Evolutionary conservation across 306 rosid species (phyloP).

Genomic region (Dicorynia guianensis): DNA sequence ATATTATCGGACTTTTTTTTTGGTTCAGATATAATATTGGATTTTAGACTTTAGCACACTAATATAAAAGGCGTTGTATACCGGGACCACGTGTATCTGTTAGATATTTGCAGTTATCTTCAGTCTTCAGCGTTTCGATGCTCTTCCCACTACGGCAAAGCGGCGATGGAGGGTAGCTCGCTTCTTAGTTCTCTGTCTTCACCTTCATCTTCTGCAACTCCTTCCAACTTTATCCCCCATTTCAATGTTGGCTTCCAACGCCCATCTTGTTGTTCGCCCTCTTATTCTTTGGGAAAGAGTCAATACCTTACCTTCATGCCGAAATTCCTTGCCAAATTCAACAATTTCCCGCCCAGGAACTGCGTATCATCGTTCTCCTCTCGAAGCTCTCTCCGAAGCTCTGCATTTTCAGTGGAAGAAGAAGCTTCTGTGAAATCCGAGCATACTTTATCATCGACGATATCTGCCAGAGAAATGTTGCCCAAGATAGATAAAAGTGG

Average conservation of each 20-base stretch:
- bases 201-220: slow-evolving; percentile 33
- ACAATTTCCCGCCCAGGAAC: slow-evolving; percentile 6
- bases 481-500: slow-evolving; percentile 90
- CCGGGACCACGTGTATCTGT: too few species aligned
- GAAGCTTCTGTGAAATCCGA: slow-evolving; percentile 41
- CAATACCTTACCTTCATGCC: slow-evolving; percentile 12
- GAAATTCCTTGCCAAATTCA: slow-evolving; percentile 18
- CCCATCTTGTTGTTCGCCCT: slow-evolving; percentile 20
- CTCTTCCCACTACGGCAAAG: background rate
- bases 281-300: slow-evolving; percentile 28
- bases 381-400: slow-evolving; percentile 50
- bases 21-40: too few species aligned
- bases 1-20: too few species aligned
- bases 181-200: slow-evolving; percentile 40
- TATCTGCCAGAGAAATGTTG: slow-evolving; percentile 44
- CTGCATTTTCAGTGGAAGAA: slow-evolving; percentile 52
- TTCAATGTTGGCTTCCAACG: slow-evolving; percentile 34
- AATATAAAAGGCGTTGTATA: too few species aligned
- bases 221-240: slow-evolving; percentile 16
- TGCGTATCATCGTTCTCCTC: slow-evolving; percentile 24
- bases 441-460: slow-evolving; percentile 29
- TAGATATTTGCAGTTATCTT: slow-evolving; percentile 12
- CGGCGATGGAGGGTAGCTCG: slow-evolving; percentile 50
- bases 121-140: background rate
- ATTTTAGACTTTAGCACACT: too few species aligned